These are phyloP conservation scores for Prunus mongolica DNA, from an alignment of 306 rosid species.

Conservation along the genomic window DNA sequence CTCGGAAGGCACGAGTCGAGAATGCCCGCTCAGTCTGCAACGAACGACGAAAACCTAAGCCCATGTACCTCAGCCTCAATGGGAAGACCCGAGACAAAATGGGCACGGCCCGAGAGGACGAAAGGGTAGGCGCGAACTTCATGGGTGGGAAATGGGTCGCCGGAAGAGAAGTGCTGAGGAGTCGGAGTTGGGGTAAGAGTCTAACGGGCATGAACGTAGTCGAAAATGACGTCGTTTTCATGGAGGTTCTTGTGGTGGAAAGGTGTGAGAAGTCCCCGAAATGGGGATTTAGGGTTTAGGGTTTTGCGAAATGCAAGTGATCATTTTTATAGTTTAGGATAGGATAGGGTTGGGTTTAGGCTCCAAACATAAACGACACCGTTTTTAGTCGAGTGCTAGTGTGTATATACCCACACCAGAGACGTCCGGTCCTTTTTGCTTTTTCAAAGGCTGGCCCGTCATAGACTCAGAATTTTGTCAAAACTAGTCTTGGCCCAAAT, in stretches of 20 bases:
- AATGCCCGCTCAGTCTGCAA: conserved; percentile 37
- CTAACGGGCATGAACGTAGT: conserved; percentile 44
- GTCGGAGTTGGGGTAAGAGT: conserved; percentile 57
- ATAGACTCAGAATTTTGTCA: too few species aligned
- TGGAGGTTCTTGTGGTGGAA: background rate
- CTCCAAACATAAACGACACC: background rate
- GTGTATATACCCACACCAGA: background rate
- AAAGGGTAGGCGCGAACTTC: conserved; percentile 33
- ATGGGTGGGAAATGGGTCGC: conserved; percentile 28
- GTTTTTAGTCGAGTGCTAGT: background rate
- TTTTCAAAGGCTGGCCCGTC: background rate
- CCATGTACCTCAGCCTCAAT: conserved; percentile 39
- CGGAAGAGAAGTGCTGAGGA: conserved; percentile 42
- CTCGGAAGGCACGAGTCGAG: conserved; percentile 36
- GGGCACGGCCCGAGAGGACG: conserved; percentile 28
- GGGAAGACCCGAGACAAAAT: conserved; percentile 53
- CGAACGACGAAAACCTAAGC: conserved; percentile 14
- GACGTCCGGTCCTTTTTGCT: background rate
- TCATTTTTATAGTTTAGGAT: background rate
- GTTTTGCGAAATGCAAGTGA: background rate
- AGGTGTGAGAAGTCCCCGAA: background rate
- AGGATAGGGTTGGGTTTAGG: conserved; percentile 4
- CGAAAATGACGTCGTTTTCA: conserved; percentile 11
- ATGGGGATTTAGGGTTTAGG: conserved; percentile 14
- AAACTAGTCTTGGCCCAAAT: too few species aligned